Conservation (phyloP, 169 alveolate genomes). For the Plasmodium gaboni region DNA sequence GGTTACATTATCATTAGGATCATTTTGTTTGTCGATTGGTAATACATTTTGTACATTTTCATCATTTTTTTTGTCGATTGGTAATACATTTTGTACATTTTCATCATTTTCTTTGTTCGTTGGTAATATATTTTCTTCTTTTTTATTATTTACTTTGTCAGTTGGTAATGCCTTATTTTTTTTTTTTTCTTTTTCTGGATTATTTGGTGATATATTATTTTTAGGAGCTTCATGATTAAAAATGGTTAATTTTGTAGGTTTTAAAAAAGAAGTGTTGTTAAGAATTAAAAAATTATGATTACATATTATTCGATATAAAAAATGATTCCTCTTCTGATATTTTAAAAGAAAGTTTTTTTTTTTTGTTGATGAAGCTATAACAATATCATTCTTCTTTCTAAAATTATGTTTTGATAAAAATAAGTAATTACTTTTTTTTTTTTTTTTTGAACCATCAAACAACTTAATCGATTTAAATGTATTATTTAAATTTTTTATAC, state of each 20-base stretch:
- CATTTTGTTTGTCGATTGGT: neutral
- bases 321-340: conserved; percentile 3
- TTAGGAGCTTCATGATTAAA: conserved; percentile 14
- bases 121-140: no score
- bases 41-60: neutral
- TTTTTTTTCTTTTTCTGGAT: neutral
- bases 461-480: neutral
- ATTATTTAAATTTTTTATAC: conserved; percentile 8
- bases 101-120: neutral
- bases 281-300: conserved; percentile 1
- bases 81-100: no score
- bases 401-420: conserved; percentile 20
- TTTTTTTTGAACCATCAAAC: neutral
- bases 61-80: neutral
- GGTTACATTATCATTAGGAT: neutral
- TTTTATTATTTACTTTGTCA: no score
- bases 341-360: conserved; percentile 1
- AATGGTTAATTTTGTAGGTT: conserved; percentile 16
- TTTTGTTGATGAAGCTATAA: neutral
- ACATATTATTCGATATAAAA: neutral
- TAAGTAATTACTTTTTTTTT: conserved; percentile 28
- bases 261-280: conserved; percentile 1
- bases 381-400: conserved; percentile 8
- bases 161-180: no score
- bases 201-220: neutral